Percentiles rank a stretch among this genome's conserved stretches.
These are phyloP conservation scores for Diaporthe vexans DNA, from an alignment of 2,329 filamentous ascomycete genomes.

Conservation along the genomic window DNA sequence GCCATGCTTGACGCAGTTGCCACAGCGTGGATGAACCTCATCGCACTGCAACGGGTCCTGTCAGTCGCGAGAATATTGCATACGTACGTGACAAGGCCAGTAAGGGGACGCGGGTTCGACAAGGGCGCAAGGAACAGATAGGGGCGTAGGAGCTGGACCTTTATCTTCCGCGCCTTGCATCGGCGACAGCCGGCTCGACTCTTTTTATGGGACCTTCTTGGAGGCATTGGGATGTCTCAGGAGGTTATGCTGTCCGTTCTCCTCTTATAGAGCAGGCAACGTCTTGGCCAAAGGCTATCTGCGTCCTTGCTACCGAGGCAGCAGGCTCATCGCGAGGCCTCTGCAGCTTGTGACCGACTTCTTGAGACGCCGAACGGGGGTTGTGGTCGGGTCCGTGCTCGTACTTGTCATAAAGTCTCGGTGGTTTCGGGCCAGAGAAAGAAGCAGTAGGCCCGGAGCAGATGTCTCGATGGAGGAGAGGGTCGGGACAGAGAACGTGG, in stretches of 20 bases:
- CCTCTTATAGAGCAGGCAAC: slow-evolving; percentile 10
- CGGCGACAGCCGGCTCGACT: slow-evolving; percentile 75
- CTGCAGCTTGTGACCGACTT: slow-evolving; percentile 9
- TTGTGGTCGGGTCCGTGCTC: slow-evolving; percentile 20
- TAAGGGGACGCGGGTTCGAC: slow-evolving; percentile 1
- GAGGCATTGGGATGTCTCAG: slow-evolving; percentile 64
- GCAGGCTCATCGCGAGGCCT: slow-evolving; percentile 34
- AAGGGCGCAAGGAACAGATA: background rate
- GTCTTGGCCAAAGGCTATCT: slow-evolving; percentile 22
- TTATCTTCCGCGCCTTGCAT: slow-evolving; percentile 79
- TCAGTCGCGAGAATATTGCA: background rate
- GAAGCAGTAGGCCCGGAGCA: slow-evolving; percentile 7
- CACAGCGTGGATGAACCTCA: slow-evolving; percentile 74
- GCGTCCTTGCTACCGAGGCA: slow-evolving; percentile 35
- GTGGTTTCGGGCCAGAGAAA: background rate
- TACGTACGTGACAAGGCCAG: slow-evolving; percentile 7
- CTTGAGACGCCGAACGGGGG: slow-evolving; percentile 8
- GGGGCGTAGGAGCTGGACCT: slow-evolving; percentile 59
- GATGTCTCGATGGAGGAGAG: background rate
- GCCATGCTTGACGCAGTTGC: slow-evolving; percentile 77
- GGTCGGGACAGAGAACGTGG: slow-evolving; percentile 1
- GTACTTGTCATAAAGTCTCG: background rate
- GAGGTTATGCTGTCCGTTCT: background rate
- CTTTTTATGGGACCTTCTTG: slow-evolving; percentile 78
- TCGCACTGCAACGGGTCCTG: slow-evolving; percentile 64